phyloP scores from a whole-genome alignment of 2,329 filamentous ascomycete species.

The Ceratocystis ficicola region DNA sequence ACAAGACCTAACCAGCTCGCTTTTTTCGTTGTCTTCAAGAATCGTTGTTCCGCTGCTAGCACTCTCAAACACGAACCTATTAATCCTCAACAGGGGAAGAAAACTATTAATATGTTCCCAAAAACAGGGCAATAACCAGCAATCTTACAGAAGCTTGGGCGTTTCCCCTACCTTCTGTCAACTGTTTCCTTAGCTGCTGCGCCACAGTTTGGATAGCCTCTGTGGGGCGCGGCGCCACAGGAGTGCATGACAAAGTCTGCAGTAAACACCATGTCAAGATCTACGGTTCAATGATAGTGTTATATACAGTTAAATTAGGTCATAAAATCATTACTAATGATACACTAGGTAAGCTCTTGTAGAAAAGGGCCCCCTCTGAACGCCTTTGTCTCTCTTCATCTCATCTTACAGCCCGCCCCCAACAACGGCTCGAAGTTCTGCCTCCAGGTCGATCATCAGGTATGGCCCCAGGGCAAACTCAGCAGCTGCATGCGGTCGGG shows the following conservation, averaged over 20 bases:
- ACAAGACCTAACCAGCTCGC: not conserved
- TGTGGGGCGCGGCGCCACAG: too few species aligned
- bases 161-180: not conserved
- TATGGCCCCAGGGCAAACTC: conserved; percentile 14
- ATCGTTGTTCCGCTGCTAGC: not conserved
- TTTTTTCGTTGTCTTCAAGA: not conserved
- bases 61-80: not conserved
- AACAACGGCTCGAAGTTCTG: conserved; percentile 1
- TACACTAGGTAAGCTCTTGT: not conserved
- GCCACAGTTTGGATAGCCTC: not conserved
- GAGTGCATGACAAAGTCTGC: too few species aligned
- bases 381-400: not conserved
- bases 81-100: not conserved
- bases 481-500: conserved; percentile 4
- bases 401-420: not conserved
- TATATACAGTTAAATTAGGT: not conserved
- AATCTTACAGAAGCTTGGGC: not conserved
- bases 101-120: not conserved
- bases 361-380: not conserved
- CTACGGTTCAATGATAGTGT: too few species aligned
- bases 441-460: conserved; percentile 10
- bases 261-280: too few species aligned
- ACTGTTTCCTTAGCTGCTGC: not conserved
- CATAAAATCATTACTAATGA: conserved; percentile 13
- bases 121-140: not conserved